These are phyloP conservation scores for Mycena sanguinolenta DNA, from an alignment of 768 basidiomycete genomes.

Conservation along the genomic window DNA sequence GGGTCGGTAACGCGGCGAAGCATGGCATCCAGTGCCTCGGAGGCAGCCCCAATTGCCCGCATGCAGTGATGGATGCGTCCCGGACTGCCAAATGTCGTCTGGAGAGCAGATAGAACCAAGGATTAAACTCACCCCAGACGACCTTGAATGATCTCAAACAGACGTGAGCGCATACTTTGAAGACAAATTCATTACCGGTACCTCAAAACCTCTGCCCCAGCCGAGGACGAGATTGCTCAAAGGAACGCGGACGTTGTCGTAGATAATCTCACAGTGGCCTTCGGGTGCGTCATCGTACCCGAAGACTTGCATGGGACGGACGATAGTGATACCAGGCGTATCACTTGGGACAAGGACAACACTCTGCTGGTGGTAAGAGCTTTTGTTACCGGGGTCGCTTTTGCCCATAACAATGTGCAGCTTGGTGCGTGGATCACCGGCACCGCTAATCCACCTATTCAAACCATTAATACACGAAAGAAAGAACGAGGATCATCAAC, in stretches of 20 bases:
- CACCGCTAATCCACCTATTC: conserved; percentile 95
- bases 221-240: conserved; percentile 86
- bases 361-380: conserved; percentile 87
- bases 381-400: conserved; percentile 88
- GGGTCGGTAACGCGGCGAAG: conserved; percentile 95
- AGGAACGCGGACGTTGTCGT: conserved; percentile 94
- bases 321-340: conserved; percentile 86
- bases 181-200: conserved; percentile 40
- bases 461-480: background rate
- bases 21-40: conserved; percentile 87
- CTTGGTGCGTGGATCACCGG: conserved; percentile 91
- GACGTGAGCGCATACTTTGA: conserved; percentile 2
- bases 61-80: conserved; percentile 99
- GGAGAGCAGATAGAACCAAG: background rate
- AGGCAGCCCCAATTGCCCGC: conserved; percentile 94
- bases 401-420: conserved; percentile 96
- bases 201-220: conserved; percentile 97
- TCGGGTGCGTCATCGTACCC: conserved; percentile 97
- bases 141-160: conserved; percentile 86
- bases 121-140: conserved; percentile 79
- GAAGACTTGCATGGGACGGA: conserved; percentile 95
- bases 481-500: conserved; percentile 17
- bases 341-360: conserved; percentile 95
- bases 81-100: conserved; percentile 63
- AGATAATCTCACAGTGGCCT: conserved; percentile 96